phyloP scores from a whole-genome alignment of 1,284 basidiomycete genomes.

The Ceratobasidium sp. region DNA sequence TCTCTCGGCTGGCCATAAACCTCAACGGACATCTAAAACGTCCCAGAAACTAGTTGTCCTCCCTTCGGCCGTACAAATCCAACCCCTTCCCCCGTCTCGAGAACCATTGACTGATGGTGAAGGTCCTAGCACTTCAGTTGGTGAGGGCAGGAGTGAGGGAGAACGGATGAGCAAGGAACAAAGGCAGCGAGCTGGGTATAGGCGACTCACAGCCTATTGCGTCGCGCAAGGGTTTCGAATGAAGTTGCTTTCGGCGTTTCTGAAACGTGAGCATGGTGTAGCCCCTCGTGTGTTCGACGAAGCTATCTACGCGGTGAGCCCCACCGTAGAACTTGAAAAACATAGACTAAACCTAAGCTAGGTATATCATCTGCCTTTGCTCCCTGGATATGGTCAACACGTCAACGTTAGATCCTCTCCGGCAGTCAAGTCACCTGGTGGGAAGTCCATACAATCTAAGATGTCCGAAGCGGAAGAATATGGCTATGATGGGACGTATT shows the following conservation, averaged over 20 bases:
- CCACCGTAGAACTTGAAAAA: conserved; percentile 3
- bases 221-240: conserved; percentile 86
- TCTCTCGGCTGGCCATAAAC: conserved; percentile 58
- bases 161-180: conserved; percentile 86
- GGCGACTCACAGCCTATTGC: conserved; percentile 88
- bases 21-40: conserved; percentile 89
- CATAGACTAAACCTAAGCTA: conserved; percentile 53
- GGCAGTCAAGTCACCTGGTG: conserved; percentile 70
- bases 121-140: conserved; percentile 52
- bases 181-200: conserved; percentile 79
- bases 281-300: conserved; percentile 92
- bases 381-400: conserved; percentile 91
- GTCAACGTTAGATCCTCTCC: conserved; percentile 88
- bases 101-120: conserved; percentile 51
- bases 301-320: conserved; percentile 87
- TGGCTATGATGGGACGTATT: conserved; percentile 90
- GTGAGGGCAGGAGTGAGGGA: conserved; percentile 81
- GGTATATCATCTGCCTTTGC: conserved; percentile 92
- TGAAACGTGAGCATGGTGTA: conserved; percentile 95
- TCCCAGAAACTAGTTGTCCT: conserved; percentile 93
- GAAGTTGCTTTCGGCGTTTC: conserved; percentile 83
- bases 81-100: conserved; percentile 70
- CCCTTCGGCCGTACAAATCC: conserved; percentile 92
- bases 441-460: conserved; percentile 72
- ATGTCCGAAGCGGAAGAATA: conserved; percentile 91